phyloP scores from a whole-genome alignment of 2,329 filamentous ascomycete species.

The Colletotrichum godetiae region DNA sequence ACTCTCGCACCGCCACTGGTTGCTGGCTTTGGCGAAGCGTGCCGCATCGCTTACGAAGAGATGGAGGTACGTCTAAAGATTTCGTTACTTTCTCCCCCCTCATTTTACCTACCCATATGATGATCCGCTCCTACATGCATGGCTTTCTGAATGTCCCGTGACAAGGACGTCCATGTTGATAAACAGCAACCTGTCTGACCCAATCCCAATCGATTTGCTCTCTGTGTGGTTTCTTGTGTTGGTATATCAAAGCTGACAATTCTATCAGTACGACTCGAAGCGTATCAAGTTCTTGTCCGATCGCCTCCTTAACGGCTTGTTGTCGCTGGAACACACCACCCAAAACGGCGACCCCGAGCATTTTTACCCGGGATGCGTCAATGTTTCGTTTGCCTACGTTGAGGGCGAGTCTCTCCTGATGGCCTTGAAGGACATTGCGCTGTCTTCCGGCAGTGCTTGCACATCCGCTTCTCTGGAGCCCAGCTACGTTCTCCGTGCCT shows the following conservation, averaged over 20 bases:
- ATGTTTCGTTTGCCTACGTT: constrained; percentile 98
- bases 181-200: constrained; percentile 77
- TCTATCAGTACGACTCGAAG: constrained; percentile 84
- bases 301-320: constrained; percentile 82
- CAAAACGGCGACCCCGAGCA: constrained; percentile 86
- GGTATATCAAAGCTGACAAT: constrained; percentile 6
- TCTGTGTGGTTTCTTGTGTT: neutral
- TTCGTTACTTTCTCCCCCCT: constrained; percentile 26
- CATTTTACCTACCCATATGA: constrained; percentile 61
- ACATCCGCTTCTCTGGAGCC: constrained; percentile 97
- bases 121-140: constrained; percentile 90
- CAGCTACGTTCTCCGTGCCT: constrained; percentile 92
- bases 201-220: constrained; percentile 18
- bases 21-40: constrained; percentile 96
- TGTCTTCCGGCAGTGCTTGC: constrained; percentile 96
- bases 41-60: constrained; percentile 89
- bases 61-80: constrained; percentile 77
- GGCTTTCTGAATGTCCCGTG: constrained; percentile 85
- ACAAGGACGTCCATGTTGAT: constrained; percentile 69
- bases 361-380: constrained; percentile 97
- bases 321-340: constrained; percentile 90
- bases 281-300: constrained; percentile 87
- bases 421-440: constrained; percentile 96
- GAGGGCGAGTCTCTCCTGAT: constrained; percentile 98
- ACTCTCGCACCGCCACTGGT: constrained; percentile 90